Conservation (phyloP, 2,329 filamentous ascomycete genomes). For the Colletotrichum higginsianum region DNA sequence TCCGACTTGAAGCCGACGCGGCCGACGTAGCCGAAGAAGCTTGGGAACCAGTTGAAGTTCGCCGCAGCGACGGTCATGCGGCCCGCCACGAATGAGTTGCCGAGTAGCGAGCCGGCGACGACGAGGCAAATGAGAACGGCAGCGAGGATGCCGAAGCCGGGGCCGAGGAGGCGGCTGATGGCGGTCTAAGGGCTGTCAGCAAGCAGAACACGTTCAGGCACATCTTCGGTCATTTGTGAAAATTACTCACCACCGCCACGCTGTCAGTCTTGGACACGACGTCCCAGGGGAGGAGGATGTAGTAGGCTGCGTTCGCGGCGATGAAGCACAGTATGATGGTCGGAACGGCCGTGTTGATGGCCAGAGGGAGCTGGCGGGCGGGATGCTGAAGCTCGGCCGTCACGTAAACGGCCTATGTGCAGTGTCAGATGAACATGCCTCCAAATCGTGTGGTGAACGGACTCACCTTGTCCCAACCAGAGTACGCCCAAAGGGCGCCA, state of each 20-base stretch:
- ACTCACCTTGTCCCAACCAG: constrained; percentile 76
- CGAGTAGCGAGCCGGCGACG: constrained; percentile 73
- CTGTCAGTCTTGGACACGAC: constrained; percentile 72
- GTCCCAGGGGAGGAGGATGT: constrained; percentile 73
- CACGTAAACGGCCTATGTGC: constrained; percentile 66
- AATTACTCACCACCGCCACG: constrained; percentile 70
- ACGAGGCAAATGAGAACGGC: constrained; percentile 72
- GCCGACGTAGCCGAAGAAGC: constrained; percentile 61
- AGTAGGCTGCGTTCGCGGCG: constrained; percentile 73
- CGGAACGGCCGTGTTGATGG: constrained; percentile 73
- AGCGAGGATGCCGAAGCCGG: constrained; percentile 65
- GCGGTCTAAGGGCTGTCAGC: constrained; percentile 60
- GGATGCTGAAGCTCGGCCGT: constrained; percentile 67
- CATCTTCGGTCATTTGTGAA: no score
- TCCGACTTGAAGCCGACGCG: constrained; percentile 52
- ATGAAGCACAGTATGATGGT: constrained; percentile 73
- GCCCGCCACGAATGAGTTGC: constrained; percentile 74
- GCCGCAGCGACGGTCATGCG: constrained; percentile 74
- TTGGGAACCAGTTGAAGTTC: constrained; percentile 66
- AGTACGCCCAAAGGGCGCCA: constrained; percentile 75
- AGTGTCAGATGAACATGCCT: not conserved
- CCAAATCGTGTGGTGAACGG: no score
- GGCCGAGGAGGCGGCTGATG: constrained; percentile 68
- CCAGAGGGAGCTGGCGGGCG: constrained; percentile 69
- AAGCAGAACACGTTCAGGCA: no score